Conservation (phyloP, 2,329 filamentous ascomycete genomes). For the Talaromyces sp. region DNA sequence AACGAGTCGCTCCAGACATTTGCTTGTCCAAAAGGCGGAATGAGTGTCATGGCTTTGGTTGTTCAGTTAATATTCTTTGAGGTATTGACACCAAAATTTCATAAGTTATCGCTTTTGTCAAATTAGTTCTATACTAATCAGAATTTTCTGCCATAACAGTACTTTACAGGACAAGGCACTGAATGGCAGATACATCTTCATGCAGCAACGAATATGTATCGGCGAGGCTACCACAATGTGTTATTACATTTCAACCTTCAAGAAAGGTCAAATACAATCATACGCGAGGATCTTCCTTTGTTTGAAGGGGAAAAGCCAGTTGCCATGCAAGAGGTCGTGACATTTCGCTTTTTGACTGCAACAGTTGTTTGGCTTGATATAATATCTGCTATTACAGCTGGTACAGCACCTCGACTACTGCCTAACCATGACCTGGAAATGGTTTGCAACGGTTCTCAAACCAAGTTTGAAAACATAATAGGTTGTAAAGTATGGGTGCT, state of each 20-base stretch:
- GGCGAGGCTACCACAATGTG: background rate
- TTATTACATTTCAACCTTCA: background rate
- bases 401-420: background rate
- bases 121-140: background rate
- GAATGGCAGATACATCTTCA: slow-evolving; percentile 4
- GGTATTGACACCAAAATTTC: background rate
- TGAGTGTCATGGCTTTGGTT: slow-evolving; percentile 2
- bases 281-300: background rate
- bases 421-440: background rate
- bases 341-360: background rate
- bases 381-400: slow-evolving; percentile 1
- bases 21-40: background rate
- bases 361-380: background rate
- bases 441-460: background rate
- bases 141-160: background rate
- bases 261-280: background rate
- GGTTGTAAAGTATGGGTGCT: slow-evolving; percentile 2
- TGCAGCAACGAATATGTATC: background rate
- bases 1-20: background rate
- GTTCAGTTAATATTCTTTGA: slow-evolving; percentile 2
- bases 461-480: background rate
- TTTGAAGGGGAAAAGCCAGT: background rate
- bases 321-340: background rate
- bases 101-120: background rate
- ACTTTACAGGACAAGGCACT: background rate